Conservation (phyloP, 2,329 filamentous ascomycete genomes). For the Lachnellula suecica region DNA sequence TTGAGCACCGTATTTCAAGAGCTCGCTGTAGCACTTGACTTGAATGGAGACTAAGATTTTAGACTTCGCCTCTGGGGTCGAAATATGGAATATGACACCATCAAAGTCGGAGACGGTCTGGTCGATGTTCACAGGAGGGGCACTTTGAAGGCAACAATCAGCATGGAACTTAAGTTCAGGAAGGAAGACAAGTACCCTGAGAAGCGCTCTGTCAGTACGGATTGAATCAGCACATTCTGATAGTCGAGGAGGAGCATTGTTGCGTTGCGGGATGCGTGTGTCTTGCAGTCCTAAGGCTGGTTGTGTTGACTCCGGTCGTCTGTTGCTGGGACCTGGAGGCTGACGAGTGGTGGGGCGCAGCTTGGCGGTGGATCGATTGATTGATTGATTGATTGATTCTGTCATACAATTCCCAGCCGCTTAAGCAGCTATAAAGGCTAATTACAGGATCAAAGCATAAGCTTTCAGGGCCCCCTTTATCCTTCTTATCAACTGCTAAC, state of each 20-base stretch:
- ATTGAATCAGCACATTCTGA: constrained; percentile 97
- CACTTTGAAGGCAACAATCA: constrained; percentile 54
- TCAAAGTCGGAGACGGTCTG: constrained; percentile 99
- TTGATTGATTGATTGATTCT: too few species aligned
- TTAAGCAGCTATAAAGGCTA: too few species aligned
- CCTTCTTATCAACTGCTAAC: too few species aligned
- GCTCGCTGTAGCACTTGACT: constrained; percentile 91
- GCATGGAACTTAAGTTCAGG: constrained; percentile 22
- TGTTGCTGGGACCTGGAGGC: constrained; percentile 12
- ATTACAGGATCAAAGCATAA: too few species aligned
- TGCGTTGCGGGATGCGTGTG: constrained; percentile 17
- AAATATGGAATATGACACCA: constrained; percentile 97
- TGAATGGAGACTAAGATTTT: constrained; percentile 93
- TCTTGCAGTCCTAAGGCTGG: background rate
- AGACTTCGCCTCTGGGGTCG: constrained; percentile 88
- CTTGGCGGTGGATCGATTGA: too few species aligned
- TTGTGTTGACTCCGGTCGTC: background rate
- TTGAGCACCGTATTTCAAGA: constrained; percentile 90
- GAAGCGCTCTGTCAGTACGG: constrained; percentile 92
- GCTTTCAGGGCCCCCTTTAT: too few species aligned
- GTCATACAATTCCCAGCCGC: too few species aligned
- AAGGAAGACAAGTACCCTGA: constrained; percentile 27
- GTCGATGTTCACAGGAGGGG: constrained; percentile 84
- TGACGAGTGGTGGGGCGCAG: constrained; percentile 7
- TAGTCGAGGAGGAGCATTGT: constrained; percentile 95